A percentile compares a stretch with the other conserved stretches of the same genome.
Conservation (phyloP, 192 early-diverging fungal species). For the Coemansia interrupta region DNA sequence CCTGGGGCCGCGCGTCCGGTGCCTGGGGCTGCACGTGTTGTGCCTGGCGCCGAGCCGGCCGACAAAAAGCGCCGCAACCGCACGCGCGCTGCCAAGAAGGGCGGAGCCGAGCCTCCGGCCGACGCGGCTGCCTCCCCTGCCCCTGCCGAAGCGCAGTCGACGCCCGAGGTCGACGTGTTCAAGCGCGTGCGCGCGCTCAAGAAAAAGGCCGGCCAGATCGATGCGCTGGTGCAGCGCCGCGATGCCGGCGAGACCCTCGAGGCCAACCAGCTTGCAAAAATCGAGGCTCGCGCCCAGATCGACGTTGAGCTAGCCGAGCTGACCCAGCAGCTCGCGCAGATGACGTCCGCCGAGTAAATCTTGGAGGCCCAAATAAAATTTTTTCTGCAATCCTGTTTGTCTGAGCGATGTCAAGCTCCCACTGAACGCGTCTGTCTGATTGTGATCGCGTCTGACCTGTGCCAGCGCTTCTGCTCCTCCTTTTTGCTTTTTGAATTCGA, state of each 20-base stretch:
- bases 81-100: conserved; percentile 65
- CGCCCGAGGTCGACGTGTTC: conserved; percentile 62
- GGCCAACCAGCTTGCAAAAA: conserved; percentile 51
- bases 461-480: too few species aligned
- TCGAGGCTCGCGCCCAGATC: conserved; percentile 25
- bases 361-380: background rate
- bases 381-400: background rate
- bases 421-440: too few species aligned
- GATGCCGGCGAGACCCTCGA: conserved; percentile 76
- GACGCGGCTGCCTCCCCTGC: conserved; percentile 17
- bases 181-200: conserved; percentile 84
- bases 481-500: too few species aligned
- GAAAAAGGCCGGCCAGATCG: conserved; percentile 92
- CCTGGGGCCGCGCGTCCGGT: conserved; percentile 7
- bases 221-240: conserved; percentile 74
- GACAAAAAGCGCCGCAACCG: conserved; percentile 75
- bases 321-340: conserved; percentile 16
- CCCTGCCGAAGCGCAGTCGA: conserved; percentile 54
- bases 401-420: too few species aligned
- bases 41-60: conserved; percentile 11
- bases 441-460: too few species aligned
- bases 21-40: conserved; percentile 18
- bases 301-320: conserved; percentile 37
- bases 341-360: background rate
- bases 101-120: conserved; percentile 43